phyloP scores from a whole-genome alignment of 2,329 filamentous ascomycete species.

The Clonostachys byssicola region DNA sequence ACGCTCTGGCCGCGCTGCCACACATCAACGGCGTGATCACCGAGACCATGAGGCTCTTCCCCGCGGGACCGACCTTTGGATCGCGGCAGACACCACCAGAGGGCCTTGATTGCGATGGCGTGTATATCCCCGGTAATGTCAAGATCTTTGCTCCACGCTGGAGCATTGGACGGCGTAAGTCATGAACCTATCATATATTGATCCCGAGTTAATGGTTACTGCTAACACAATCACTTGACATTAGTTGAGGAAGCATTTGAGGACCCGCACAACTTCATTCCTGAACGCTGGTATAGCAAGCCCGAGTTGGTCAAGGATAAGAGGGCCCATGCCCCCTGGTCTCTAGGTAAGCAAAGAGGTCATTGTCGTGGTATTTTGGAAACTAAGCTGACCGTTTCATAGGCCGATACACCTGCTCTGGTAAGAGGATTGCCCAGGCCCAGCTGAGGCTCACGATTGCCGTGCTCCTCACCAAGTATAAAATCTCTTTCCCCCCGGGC shows the following conservation, averaged over 20 bases:
- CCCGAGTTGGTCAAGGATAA: conserved; percentile 7
- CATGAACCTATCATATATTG: not conserved
- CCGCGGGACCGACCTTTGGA: conserved; percentile 1
- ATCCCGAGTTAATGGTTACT: not conserved
- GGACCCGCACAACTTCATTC: conserved; percentile 5
- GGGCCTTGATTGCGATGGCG: conserved; percentile 19
- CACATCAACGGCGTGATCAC: not conserved
- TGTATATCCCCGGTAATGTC: conserved; percentile 19
- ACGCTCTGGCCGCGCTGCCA: not conserved
- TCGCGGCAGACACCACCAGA: conserved; percentile 22
- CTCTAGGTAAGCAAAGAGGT: not conserved
- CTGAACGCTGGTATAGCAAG: conserved; percentile 8
- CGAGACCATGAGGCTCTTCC: conserved; percentile 1
- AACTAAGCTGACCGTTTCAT: no score
- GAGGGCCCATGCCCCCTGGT: conserved; percentile 1
- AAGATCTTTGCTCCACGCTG: not conserved
- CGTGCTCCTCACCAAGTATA: not conserved
- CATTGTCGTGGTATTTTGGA: no score
- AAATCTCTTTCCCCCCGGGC: not conserved
- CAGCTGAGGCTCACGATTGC: not conserved
- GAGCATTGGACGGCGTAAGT: not conserved
- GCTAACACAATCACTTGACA: not conserved
- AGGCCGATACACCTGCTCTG: not conserved
- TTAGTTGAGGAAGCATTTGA: conserved; percentile 1
- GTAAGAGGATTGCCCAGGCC: conserved; percentile 1